Percentiles rank a stretch among this genome's conserved stretches.
Evolutionary conservation across 257 asterid species (phyloP).

Genomic region (Solanum rostratum): DNA sequence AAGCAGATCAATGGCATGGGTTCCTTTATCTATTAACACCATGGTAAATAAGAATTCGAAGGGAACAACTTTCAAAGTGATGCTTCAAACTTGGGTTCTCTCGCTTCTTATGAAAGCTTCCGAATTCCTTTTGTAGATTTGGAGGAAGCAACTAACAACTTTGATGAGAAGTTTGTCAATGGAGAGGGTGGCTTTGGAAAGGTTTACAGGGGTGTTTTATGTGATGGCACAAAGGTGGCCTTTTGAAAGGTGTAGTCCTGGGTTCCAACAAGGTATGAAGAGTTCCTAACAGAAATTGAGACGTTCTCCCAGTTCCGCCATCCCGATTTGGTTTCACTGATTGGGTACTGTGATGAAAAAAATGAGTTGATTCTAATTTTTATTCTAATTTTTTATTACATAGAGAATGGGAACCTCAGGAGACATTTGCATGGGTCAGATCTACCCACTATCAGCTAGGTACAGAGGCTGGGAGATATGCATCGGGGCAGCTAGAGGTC

Average conservation of each 20-base stretch:
- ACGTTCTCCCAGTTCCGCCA: neutral
- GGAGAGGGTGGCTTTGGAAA: conserved; percentile 11
- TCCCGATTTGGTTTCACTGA: neutral
- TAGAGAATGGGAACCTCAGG: neutral
- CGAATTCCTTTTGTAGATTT: neutral
- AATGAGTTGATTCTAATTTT: neutral
- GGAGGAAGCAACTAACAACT: neutral
- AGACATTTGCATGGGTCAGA: neutral
- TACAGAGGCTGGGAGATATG: neutral
- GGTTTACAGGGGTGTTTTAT: conserved; percentile 2
- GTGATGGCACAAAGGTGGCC: conserved; percentile 8
- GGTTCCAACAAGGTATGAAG: neutral
- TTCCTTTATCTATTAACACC: neutral
- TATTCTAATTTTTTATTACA: too few relatives aligned
- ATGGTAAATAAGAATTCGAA: neutral
- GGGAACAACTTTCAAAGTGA: too few relatives aligned
- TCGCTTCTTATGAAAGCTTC: neutral
- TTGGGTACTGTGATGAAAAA: neutral
- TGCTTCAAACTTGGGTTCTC: neutral
- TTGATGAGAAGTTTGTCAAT: neutral
- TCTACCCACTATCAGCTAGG: neutral
- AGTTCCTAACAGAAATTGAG: neutral
- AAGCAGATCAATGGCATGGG: too few relatives aligned
- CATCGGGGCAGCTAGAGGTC: neutral
- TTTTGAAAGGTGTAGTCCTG: neutral